A percentile compares a stretch with the other conserved stretches of the same genome.
Evolutionary conservation across 108 stramenopile species (phyloP).

Genomic region (Nannochloropsis granulata): DNA sequence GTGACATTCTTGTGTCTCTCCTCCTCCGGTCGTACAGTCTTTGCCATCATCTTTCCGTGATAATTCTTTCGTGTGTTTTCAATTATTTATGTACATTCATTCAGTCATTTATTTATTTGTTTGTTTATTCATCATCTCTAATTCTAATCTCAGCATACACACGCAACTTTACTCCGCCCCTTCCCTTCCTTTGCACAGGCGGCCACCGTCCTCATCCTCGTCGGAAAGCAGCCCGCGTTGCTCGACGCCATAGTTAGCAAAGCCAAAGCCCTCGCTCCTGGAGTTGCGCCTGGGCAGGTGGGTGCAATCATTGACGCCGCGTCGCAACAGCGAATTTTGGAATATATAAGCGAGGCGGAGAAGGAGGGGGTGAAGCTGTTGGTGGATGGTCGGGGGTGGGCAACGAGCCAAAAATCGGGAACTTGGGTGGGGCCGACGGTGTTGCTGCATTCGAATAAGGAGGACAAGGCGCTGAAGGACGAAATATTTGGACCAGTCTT

Average conservation of each 20-base stretch:
- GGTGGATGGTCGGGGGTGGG: constrained; percentile 75
- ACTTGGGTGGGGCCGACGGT: constrained; percentile 83
- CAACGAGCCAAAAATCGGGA: constrained; percentile 30
- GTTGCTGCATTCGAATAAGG: constrained; percentile 47
- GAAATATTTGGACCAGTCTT: constrained; percentile 90
- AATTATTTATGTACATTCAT: not conserved
- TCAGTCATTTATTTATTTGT: not conserved
- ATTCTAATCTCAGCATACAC: not conserved
- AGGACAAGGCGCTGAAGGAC: constrained; percentile 58
- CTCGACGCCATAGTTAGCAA: constrained; percentile 50
- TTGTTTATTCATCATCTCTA: not conserved
- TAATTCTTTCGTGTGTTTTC: not conserved
- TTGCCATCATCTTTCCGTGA: not conserved
- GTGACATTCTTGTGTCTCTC: not conserved
- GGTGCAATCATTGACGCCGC: constrained; percentile 74
- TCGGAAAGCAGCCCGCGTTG: constrained; percentile 46
- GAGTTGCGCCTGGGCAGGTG: constrained; percentile 61
- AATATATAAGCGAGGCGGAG: constrained; percentile 63
- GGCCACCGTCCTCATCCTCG: constrained; percentile 73
- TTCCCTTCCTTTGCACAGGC: constrained; percentile 44
- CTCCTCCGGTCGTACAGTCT: not conserved
- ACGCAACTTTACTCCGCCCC: too few species aligned
- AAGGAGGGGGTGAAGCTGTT: constrained; percentile 55
- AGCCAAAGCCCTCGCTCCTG: constrained; percentile 53
- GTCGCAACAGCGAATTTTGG: constrained; percentile 55